Evolutionary conservation across 2,329 filamentous ascomycete species (phyloP).

Genomic region (Monilinia fructigena): DNA sequence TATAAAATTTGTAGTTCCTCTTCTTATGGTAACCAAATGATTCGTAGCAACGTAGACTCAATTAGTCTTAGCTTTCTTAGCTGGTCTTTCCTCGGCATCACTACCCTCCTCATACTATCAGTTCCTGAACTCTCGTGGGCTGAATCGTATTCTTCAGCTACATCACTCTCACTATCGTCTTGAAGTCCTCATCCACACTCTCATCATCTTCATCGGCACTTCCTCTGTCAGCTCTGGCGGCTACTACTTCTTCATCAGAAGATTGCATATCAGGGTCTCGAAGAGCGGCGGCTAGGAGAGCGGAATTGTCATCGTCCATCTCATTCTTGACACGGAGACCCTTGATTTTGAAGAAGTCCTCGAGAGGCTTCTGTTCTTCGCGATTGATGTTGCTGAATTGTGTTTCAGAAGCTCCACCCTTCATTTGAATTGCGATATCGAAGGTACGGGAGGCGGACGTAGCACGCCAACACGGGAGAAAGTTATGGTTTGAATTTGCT

Average conservation of each 20-base stretch:
- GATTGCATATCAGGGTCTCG: constrained; percentile 70
- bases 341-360: constrained; percentile 96
- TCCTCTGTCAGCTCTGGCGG: constrained; percentile 71
- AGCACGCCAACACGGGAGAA: constrained; percentile 92
- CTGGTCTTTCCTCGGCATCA: constrained; percentile 52
- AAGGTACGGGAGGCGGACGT: constrained; percentile 94
- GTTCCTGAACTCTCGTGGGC: constrained; percentile 82
- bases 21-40: neutral
- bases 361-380: constrained; percentile 94
- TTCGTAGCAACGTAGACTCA: constrained; percentile 9
- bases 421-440: constrained; percentile 91
- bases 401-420: constrained; percentile 80
- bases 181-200: constrained; percentile 93
- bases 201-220: constrained; percentile 96
- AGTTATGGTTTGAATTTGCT: constrained; percentile 86
- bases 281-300: constrained; percentile 78
- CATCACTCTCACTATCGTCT: constrained; percentile 90
- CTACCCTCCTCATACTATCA: constrained; percentile 57
- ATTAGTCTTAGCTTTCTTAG: constrained; percentile 48
- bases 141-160: constrained; percentile 94
- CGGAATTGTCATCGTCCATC: constrained; percentile 78
- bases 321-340: constrained; percentile 96
- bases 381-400: constrained; percentile 99
- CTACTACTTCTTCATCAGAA: constrained; percentile 79
- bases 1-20: neutral